Evolutionary conservation across 139 green algal species (phyloP).

Genomic region (Cymbomonas tetramitiformis): DNA sequence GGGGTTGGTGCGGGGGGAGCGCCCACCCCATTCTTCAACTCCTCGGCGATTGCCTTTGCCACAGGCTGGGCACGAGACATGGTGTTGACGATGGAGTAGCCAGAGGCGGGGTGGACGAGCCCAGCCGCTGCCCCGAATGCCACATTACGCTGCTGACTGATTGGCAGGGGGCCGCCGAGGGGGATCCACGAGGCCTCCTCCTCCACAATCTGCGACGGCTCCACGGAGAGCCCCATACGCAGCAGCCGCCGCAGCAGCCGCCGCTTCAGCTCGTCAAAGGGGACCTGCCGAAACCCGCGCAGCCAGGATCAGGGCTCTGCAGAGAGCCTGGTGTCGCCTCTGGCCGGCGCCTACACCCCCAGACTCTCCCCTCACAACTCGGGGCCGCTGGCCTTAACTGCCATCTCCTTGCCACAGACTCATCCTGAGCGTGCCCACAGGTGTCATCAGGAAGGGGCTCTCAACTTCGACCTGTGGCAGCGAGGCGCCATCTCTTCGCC

Average conservation of each 20-base stretch:
- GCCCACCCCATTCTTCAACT: neutral
- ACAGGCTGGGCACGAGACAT: conserved; percentile 3
- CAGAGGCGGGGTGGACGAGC: conserved; percentile 19
- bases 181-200: conserved; percentile 96
- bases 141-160: conserved; percentile 48
- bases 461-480: too few species aligned
- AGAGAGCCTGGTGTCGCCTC: too few species aligned
- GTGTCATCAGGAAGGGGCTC: too few species aligned
- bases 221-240: conserved; percentile 53
- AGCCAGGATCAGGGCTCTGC: too few species aligned
- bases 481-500: too few species aligned
- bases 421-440: too few species aligned
- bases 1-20: too few species aligned
- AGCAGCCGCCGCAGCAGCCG: conserved; percentile 63
- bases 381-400: too few species aligned
- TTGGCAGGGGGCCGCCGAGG: conserved; percentile 85
- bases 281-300: too few species aligned
- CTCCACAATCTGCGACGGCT: conserved; percentile 36
- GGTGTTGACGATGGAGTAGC: conserved; percentile 19
- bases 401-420: too few species aligned
- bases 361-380: too few species aligned
- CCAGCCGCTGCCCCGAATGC: conserved; percentile 15
- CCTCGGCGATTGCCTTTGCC: conserved; percentile 5
- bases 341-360: too few species aligned
- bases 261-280: conserved; percentile 81